Conservation (phyloP, 2,329 filamentous ascomycete genomes). For the Parasarocladium wereldwijsianum region DNA sequence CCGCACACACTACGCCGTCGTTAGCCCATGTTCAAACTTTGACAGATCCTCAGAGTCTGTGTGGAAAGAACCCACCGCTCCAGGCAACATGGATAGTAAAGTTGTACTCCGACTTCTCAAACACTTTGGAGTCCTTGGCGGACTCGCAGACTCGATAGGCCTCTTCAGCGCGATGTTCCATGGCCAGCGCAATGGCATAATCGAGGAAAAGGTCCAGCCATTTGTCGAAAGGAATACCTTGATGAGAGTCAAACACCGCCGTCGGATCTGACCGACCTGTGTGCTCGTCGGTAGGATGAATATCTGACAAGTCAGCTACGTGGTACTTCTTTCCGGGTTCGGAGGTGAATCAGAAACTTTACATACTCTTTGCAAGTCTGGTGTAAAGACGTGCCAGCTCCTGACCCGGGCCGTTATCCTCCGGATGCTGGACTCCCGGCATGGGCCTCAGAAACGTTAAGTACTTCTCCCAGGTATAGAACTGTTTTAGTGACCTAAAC, state of each 20-base stretch:
- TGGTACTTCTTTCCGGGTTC: no score
- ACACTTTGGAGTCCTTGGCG: constrained; percentile 68
- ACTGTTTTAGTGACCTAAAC: constrained; percentile 47
- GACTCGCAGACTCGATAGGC: constrained; percentile 71
- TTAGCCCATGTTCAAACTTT: background rate
- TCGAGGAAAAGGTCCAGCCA: constrained; percentile 90
- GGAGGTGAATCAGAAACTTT: background rate
- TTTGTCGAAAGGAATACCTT: constrained; percentile 64
- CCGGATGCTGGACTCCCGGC: constrained; percentile 9
- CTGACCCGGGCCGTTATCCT: constrained; percentile 11
- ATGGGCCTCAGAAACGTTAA: constrained; percentile 36
- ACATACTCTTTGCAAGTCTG: constrained; percentile 37
- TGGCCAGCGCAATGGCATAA: constrained; percentile 65
- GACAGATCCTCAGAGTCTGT: background rate
- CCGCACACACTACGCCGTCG: constrained; percentile 53
- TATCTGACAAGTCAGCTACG: constrained; percentile 5
- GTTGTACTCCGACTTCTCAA: constrained; percentile 53
- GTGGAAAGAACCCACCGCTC: constrained; percentile 42
- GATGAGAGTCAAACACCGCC: constrained; percentile 30
- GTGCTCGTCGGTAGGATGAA: background rate
- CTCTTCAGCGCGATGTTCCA: constrained; percentile 49
- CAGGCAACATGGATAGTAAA: constrained; percentile 66
- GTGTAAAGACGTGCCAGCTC: constrained; percentile 41
- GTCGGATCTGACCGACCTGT: background rate
- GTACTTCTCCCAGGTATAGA: constrained; percentile 54